Percentiles rank a stretch among this genome's conserved stretches.
Conservation (phyloP, 768 basidiomycete species). For the Boletus fagicola region DNA sequence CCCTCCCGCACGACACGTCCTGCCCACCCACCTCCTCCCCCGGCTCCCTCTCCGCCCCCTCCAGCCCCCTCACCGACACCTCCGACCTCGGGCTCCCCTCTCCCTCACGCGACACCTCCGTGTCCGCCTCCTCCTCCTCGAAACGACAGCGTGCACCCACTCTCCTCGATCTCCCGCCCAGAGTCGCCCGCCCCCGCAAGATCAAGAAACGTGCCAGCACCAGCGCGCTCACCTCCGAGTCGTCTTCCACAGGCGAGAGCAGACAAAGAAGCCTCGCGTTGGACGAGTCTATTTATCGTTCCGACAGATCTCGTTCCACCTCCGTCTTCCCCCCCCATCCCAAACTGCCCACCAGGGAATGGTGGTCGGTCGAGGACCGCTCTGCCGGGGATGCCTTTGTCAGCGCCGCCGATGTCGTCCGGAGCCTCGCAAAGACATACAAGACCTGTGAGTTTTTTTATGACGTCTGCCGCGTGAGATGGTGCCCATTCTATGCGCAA, state of each 20-base stretch:
- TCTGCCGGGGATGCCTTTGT: slow-evolving; percentile 49
- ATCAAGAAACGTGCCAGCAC: slow-evolving; percentile 26
- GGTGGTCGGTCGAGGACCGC: slow-evolving; percentile 56
- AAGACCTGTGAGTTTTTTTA: slow-evolving; percentile 58
- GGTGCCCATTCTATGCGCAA: slow-evolving; percentile 31
- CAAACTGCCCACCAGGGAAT: slow-evolving; percentile 31
- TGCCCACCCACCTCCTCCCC: slow-evolving; percentile 19
- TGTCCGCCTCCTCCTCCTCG: slow-evolving; percentile 26
- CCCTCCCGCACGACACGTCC: slow-evolving; percentile 1
- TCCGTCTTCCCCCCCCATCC: slow-evolving; percentile 44
- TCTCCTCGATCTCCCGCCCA: slow-evolving; percentile 1
- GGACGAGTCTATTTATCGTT: slow-evolving; percentile 54
- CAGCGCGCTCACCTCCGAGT: slow-evolving; percentile 28
- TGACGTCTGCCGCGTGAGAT: background rate
- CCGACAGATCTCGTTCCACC: slow-evolving; percentile 63
- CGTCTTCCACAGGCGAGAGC: slow-evolving; percentile 46
- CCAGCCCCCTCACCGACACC: slow-evolving; percentile 26
- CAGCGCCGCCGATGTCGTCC: slow-evolving; percentile 66
- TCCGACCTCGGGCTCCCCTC: slow-evolving; percentile 18
- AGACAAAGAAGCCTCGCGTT: slow-evolving; percentile 39
- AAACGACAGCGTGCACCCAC: slow-evolving; percentile 24
- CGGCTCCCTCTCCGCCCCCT: slow-evolving; percentile 14
- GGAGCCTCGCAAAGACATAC: slow-evolving; percentile 61
- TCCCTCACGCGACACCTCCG: slow-evolving; percentile 20
- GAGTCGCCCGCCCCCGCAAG: slow-evolving; percentile 17